These are phyloP conservation scores for Sarcomyxa edulis DNA, from an alignment of 768 basidiomycete species.

Conservation along the genomic window DNA sequence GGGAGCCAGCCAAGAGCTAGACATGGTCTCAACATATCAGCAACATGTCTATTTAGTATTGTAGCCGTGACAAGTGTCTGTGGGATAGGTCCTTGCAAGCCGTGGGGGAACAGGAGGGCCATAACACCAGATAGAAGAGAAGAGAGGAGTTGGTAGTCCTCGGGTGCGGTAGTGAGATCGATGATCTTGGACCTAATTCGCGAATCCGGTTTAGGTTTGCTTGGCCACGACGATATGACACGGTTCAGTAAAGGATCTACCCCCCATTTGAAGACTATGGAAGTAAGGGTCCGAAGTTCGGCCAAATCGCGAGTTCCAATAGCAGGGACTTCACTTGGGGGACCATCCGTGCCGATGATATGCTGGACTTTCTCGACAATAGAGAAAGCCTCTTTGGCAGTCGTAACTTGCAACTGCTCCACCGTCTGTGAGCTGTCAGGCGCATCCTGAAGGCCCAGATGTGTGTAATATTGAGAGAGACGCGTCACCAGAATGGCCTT, in stretches of 20 bases:
- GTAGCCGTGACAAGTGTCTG: slow-evolving; percentile 60
- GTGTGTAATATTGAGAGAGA: slow-evolving; percentile 33
- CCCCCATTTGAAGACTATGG: slow-evolving; percentile 72
- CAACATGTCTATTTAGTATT: slow-evolving; percentile 47
- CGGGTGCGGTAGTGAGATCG: slow-evolving; percentile 35
- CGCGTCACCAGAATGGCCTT: slow-evolving; percentile 32
- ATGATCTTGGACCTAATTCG: slow-evolving; percentile 29
- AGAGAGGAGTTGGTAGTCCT: slow-evolving; percentile 40
- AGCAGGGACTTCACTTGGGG: slow-evolving; percentile 18
- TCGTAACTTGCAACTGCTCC: slow-evolving; percentile 43
- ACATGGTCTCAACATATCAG: slow-evolving; percentile 54
- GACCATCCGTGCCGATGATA: slow-evolving; percentile 25
- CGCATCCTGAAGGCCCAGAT: slow-evolving; percentile 12
- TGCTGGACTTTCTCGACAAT: slow-evolving; percentile 44
- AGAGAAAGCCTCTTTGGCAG: slow-evolving; percentile 50
- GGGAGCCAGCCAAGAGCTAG: slow-evolving; percentile 74
- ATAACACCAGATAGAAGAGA: slow-evolving; percentile 39
- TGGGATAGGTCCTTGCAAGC: slow-evolving; percentile 39
- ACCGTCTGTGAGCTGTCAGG: slow-evolving; percentile 18
- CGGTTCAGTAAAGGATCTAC: slow-evolving; percentile 46
- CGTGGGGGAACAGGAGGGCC: slow-evolving; percentile 46
- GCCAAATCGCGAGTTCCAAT: slow-evolving; percentile 67
- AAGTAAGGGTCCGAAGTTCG: slow-evolving; percentile 56
- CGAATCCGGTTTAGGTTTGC: slow-evolving; percentile 13
- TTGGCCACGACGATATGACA: slow-evolving; percentile 35